Evolutionary conservation across 768 basidiomycete genomes (phyloP).

Genomic region (Russula sp.): DNA sequence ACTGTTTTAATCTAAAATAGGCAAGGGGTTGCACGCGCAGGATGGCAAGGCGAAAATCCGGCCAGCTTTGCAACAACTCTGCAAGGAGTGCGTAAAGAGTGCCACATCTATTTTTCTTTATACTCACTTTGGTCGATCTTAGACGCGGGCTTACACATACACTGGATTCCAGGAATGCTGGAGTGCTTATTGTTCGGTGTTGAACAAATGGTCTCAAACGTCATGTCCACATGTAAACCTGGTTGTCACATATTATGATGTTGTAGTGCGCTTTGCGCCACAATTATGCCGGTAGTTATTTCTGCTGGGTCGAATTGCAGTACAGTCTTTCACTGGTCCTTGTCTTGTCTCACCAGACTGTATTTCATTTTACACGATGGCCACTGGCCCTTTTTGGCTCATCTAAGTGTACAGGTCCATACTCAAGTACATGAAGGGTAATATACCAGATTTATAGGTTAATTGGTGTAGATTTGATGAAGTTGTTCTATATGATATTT

Average conservation of each 20-base stretch:
- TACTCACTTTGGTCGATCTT: background rate
- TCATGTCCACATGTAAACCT: background rate
- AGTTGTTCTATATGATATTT: no score
- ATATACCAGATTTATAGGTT: no score
- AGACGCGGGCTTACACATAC: background rate
- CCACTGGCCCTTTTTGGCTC: no score
- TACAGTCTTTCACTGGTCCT: no score
- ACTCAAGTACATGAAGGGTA: no score
- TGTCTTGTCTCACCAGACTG: no score
- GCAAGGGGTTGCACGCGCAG: constrained; percentile 2
- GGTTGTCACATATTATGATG: background rate
- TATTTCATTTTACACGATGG: no score
- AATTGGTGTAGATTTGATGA: no score
- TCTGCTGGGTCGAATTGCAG: no score
- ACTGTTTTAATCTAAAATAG: background rate
- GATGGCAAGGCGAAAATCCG: constrained; percentile 5
- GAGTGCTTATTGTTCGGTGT: constrained; percentile 9
- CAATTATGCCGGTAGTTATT: no score
- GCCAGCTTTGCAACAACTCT: constrained; percentile 1
- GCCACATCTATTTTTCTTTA: background rate
- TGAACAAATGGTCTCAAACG: background rate
- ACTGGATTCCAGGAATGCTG: constrained; percentile 3
- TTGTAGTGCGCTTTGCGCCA: background rate
- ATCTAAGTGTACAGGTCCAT: no score
- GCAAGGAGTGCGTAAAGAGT: background rate